These are phyloP conservation scores for Didymella pomorum DNA, from an alignment of 2,329 filamentous ascomycete genomes.

Conservation along the genomic window DNA sequence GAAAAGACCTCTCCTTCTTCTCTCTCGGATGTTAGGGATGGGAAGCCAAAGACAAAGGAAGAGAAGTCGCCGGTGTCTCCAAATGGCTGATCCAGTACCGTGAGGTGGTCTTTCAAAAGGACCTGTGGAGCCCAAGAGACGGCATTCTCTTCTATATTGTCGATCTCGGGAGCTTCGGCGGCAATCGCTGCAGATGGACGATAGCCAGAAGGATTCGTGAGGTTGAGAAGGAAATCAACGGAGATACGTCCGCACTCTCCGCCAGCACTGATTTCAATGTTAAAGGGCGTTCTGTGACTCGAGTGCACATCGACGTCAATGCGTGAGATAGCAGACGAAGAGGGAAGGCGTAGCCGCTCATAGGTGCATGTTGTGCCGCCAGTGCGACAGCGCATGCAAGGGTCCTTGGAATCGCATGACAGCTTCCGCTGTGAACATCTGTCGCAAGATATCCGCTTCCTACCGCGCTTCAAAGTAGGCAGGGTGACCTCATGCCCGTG, in stretches of 20 bases:
- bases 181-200: constrained; percentile 1
- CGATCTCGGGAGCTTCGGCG: constrained; percentile 1
- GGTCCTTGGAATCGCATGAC: constrained; percentile 13
- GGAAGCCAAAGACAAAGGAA: neutral
- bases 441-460: constrained; percentile 14
- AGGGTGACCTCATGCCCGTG: constrained; percentile 3
- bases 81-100: neutral
- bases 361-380: constrained; percentile 13
- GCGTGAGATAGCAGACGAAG: neutral
- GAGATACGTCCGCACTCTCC: neutral
- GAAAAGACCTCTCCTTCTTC: neutral
- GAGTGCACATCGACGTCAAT: neutral
- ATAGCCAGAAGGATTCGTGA: constrained; percentile 11
- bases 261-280: neutral
- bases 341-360: neutral
- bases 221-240: constrained; percentile 14
- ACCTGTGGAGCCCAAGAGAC: neutral
- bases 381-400: constrained; percentile 15
- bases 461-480: constrained; percentile 14
- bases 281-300: neutral
- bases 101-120: neutral
- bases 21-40: neutral
- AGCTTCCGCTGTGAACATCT: constrained; percentile 17
- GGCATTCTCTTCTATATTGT: neutral
- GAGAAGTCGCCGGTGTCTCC: neutral